These are phyloP conservation scores for Candida nanaspora DNA, from an alignment of 805 yeast species.

Conservation along the genomic window DNA sequence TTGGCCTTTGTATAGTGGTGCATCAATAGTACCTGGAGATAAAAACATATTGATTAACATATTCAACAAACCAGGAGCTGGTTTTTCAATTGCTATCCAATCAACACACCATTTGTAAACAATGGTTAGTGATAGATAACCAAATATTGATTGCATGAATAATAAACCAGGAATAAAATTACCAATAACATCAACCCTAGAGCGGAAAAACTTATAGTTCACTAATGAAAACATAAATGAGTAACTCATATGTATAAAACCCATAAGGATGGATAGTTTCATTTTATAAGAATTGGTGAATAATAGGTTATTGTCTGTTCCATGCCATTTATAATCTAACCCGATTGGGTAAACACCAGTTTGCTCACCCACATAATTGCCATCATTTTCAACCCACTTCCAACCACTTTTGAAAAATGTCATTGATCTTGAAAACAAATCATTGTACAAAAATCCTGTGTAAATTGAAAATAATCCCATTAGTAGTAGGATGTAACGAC, in stretches of 20 bases:
- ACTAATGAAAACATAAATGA: slow-evolving; percentile 63
- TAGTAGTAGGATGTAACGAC: slow-evolving; percentile 58
- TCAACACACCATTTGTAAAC: slow-evolving; percentile 70
- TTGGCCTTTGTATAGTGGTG: slow-evolving; percentile 60
- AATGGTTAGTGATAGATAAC: slow-evolving; percentile 59
- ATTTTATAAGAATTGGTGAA: slow-evolving; percentile 71
- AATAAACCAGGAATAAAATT: slow-evolving; percentile 68
- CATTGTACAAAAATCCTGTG: slow-evolving; percentile 69
- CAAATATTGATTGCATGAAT: slow-evolving; percentile 73
- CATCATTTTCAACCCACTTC: slow-evolving; percentile 56
- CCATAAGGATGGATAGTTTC: slow-evolving; percentile 72
- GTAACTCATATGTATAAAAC: slow-evolving; percentile 68
- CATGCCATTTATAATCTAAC: slow-evolving; percentile 72
- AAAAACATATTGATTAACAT: slow-evolving; percentile 74
- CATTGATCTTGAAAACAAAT: slow-evolving; percentile 64
- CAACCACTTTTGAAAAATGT: slow-evolving; percentile 64
- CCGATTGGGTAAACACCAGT: slow-evolving; percentile 55
- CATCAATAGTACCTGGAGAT: slow-evolving; percentile 64
- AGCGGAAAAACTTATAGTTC: slow-evolving; percentile 49
- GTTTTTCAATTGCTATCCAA: slow-evolving; percentile 54
- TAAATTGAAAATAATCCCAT: slow-evolving; percentile 73
- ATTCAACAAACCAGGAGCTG: slow-evolving; percentile 67
- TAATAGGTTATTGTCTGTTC: slow-evolving; percentile 63
- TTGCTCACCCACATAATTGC: slow-evolving; percentile 38
- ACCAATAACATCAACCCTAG: slow-evolving; percentile 60